Evolutionary conservation across 495 filamentous ascomycete species (phyloP).

Genomic region (Thermothielavioides terrestris): DNA sequence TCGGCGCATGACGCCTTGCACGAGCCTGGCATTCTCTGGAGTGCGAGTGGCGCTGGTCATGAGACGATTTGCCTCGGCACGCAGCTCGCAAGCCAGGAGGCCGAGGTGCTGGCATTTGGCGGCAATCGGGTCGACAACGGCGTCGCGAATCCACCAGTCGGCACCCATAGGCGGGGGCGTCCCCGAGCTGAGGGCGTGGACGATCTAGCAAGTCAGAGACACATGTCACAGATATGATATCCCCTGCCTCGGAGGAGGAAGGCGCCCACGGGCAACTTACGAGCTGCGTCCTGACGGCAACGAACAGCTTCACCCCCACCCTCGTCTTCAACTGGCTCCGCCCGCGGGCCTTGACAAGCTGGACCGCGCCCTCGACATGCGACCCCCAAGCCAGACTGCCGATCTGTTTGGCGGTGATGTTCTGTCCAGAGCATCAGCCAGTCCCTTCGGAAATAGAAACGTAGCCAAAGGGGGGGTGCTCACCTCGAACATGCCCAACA

Average conservation of each 20-base stretch:
- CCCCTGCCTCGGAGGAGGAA: background rate
- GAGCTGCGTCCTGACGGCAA: constrained; percentile 44
- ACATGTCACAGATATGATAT: background rate
- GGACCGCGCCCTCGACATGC: constrained; percentile 47
- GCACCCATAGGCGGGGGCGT: constrained; percentile 37
- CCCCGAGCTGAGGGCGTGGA: constrained; percentile 39
- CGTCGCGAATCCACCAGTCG: constrained; percentile 45
- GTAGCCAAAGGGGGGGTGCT: no score
- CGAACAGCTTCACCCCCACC: constrained; percentile 41
- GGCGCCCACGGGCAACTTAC: constrained; percentile 24
- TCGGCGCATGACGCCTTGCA: constrained; percentile 34
- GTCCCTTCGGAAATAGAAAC: no score
- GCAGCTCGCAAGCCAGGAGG: constrained; percentile 39
- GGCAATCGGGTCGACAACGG: constrained; percentile 32
- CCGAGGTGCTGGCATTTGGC: constrained; percentile 34
- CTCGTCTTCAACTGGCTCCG: constrained; percentile 41
- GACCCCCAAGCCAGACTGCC: constrained; percentile 44
- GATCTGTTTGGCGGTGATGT: constrained; percentile 38
- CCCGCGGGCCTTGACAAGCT: constrained; percentile 46
- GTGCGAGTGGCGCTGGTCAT: constrained; percentile 29
- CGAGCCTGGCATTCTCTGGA: constrained; percentile 30
- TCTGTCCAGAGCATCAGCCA: constrained; percentile 32
- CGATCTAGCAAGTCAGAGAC: constrained; percentile 26
- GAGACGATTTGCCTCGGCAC: constrained; percentile 34
- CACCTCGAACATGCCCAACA: constrained; percentile 60